Conservation (phyloP, 371 early-diverging fungal genomes). For the Mortierella sp. region DNA sequence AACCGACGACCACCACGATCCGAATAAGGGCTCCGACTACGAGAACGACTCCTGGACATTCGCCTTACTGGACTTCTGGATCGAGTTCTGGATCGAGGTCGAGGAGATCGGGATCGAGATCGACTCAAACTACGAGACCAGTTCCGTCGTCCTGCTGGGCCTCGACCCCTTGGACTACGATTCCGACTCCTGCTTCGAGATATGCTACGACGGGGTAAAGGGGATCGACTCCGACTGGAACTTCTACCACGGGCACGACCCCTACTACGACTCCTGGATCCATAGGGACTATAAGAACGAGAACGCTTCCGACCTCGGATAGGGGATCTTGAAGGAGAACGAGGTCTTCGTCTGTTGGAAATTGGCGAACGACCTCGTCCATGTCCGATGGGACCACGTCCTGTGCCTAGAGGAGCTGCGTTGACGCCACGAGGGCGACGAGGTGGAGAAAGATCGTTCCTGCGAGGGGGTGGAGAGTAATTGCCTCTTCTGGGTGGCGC, state of each 20-base stretch:
- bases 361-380: slow-evolving; percentile 41
- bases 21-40: slow-evolving; percentile 29
- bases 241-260: slow-evolving; percentile 25
- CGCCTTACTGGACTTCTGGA: slow-evolving; percentile 21
- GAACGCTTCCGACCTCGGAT: slow-evolving; percentile 47
- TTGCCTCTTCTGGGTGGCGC: slow-evolving; percentile 25
- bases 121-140: slow-evolving; percentile 42
- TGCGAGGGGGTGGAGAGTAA: slow-evolving; percentile 41
- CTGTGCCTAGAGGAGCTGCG: slow-evolving; percentile 33
- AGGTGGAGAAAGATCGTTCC: slow-evolving; percentile 37
- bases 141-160: slow-evolving; percentile 26
- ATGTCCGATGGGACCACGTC: slow-evolving; percentile 10
- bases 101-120: slow-evolving; percentile 22
- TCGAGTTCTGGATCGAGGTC: background rate
- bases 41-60: slow-evolving; percentile 27
- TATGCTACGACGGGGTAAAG: slow-evolving; percentile 16
- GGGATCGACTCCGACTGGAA: slow-evolving; percentile 30
- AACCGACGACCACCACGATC: slow-evolving; percentile 26
- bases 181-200: slow-evolving; percentile 38
- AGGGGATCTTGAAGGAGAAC: slow-evolving; percentile 44
- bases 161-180: slow-evolving; percentile 4
- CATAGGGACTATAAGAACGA: slow-evolving; percentile 45
- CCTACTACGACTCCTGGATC: slow-evolving; percentile 44
- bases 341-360: slow-evolving; percentile 24
- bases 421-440: slow-evolving; percentile 21